These are phyloP conservation scores for cucumber (Cucumis sativus) DNA, from an alignment of 306 rosid genomes.

Conservation along the genomic window Cucumber_9930_V3 NC_026661.2:4617501-4618000, in stretches of 20 bases:
- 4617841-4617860: constrained; percentile 4
- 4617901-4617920: constrained; percentile 37
- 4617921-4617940: constrained; percentile 15
- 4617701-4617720: constrained; percentile 56
- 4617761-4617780: constrained; percentile 14
- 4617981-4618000: constrained; percentile 35
- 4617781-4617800: constrained; percentile 30
- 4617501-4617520: constrained; percentile 55
- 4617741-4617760: constrained; percentile 21
- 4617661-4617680: constrained; percentile 50
- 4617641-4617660: constrained; percentile 9
- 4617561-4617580: constrained; percentile 42
- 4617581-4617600: constrained; percentile 47
- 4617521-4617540: constrained; percentile 28
- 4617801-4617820: constrained; percentile 34
- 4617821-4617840: constrained; percentile 6
- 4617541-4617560: constrained; percentile 23
- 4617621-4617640: constrained; percentile 36
- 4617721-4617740: constrained; percentile 28
- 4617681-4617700: constrained; percentile 54
- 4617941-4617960: constrained; percentile 36
- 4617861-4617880: constrained; percentile 48
- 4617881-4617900: constrained; percentile 73
- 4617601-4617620: constrained; percentile 34
- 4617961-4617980: constrained; percentile 14